These are phyloP conservation scores for Russula emetica DNA, from an alignment of 768 basidiomycete genomes.

Conservation along the genomic window DNA sequence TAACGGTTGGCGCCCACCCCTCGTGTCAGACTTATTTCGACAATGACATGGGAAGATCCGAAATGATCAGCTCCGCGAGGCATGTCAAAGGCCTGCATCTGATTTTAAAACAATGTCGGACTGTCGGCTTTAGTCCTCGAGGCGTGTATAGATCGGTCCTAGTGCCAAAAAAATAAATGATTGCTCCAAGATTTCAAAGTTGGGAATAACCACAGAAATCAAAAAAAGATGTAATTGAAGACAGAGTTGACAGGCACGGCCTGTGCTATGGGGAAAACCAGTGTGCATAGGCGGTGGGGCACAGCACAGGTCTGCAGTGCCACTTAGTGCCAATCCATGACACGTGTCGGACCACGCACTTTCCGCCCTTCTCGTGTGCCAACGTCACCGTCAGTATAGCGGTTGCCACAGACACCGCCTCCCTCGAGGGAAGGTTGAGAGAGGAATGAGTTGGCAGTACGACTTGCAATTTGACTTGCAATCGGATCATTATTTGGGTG, in stretches of 20 bases:
- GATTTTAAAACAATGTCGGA: background rate
- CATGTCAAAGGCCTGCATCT: background rate
- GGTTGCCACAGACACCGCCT: background rate
- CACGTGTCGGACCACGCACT: slow-evolving; percentile 7
- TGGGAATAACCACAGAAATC: background rate
- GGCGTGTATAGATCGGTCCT: background rate
- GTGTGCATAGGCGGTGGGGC: background rate
- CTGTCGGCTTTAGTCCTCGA: background rate
- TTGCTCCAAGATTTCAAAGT: no score
- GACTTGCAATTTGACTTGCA: background rate
- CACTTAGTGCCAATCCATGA: background rate
- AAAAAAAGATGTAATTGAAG: background rate
- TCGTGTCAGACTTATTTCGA: background rate
- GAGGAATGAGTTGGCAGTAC: background rate
- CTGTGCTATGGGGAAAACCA: background rate
- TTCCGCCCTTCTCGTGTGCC: background rate
- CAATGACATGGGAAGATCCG: slow-evolving; percentile 1
- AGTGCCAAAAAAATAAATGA: background rate
- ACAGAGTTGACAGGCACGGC: background rate
- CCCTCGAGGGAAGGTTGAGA: no score
- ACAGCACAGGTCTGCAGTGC: background rate
- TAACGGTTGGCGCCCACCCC: background rate
- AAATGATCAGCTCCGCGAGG: background rate
- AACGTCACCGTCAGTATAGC: background rate
- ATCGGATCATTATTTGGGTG: background rate